These are phyloP conservation scores for Parastagonospora avenae DNA, from an alignment of 2,329 filamentous ascomycete species.

Conservation along the genomic window DNA sequence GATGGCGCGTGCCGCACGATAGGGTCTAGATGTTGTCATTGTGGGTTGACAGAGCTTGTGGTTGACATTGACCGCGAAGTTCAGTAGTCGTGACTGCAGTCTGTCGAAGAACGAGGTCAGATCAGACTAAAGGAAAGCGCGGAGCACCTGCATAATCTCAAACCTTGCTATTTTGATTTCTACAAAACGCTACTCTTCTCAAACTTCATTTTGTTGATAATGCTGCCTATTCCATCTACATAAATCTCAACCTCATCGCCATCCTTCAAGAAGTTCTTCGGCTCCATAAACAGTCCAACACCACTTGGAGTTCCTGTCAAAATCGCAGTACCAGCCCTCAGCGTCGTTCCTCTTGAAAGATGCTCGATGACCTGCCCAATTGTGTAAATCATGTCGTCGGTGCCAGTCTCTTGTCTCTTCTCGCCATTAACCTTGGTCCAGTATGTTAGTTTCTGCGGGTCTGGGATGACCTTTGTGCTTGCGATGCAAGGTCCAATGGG, in stretches of 20 bases:
- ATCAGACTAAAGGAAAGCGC: no score
- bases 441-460: slow-evolving; percentile 42
- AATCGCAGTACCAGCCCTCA: slow-evolving; percentile 54
- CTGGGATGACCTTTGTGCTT: slow-evolving; percentile 32
- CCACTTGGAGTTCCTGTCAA: slow-evolving; percentile 58
- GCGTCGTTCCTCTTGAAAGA: slow-evolving; percentile 53
- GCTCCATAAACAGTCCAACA: slow-evolving; percentile 45
- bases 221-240: slow-evolving; percentile 42
- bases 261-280: slow-evolving; percentile 44
- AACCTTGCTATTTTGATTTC: not conserved
- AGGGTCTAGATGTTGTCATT: no score
- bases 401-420: slow-evolving; percentile 49
- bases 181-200: slow-evolving; percentile 20
- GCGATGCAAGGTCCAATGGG: slow-evolving; percentile 53
- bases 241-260: slow-evolving; percentile 44
- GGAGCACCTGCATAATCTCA: not conserved
- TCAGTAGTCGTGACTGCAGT: no score
- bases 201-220: slow-evolving; percentile 42
- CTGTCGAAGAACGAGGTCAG: no score
- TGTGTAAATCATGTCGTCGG: slow-evolving; percentile 55
- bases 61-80: no score
- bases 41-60: no score
- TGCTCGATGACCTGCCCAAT: slow-evolving; percentile 51
- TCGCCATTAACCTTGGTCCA: slow-evolving; percentile 53
- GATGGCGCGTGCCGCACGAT: no score